A percentile compares a stretch with the other conserved stretches of the same genome.
phyloP scores from a whole-genome alignment of 1,284 basidiomycete species.

The Apiotrichum veenhuisii region DNA sequence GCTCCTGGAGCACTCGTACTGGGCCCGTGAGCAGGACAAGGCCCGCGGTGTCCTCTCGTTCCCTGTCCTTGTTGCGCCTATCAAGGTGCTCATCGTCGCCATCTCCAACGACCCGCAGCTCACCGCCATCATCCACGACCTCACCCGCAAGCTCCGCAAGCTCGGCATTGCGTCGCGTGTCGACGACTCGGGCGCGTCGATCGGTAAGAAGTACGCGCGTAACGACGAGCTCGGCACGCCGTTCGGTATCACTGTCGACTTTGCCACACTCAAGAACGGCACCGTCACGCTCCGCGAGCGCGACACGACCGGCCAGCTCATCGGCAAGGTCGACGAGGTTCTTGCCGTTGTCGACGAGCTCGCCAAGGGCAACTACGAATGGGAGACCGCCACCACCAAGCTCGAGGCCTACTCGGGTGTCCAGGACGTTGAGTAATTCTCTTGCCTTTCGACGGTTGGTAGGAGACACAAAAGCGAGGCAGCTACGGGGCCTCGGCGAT shows the following conservation, averaged over 20 bases:
- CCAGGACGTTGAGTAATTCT: slow-evolving; percentile 68
- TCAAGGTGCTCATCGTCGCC: slow-evolving; percentile 96
- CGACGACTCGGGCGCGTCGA: slow-evolving; percentile 91
- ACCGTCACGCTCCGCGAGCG: slow-evolving; percentile 91
- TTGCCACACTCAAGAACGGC: slow-evolving; percentile 82
- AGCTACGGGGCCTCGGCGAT: too few relatives aligned
- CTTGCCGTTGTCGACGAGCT: slow-evolving; percentile 73
- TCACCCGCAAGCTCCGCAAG: slow-evolving; percentile 80
- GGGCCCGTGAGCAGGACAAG: slow-evolving; percentile 86
- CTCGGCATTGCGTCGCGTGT: slow-evolving; percentile 87
- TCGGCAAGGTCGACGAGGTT: slow-evolving; percentile 89
- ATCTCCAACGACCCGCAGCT: slow-evolving; percentile 84
- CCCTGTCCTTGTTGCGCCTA: slow-evolving; percentile 85
- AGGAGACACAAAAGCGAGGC: too few relatives aligned
- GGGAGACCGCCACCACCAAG: slow-evolving; percentile 69
- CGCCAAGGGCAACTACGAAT: slow-evolving; percentile 68
- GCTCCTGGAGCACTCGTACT: slow-evolving; percentile 92
- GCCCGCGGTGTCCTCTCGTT: slow-evolving; percentile 87
- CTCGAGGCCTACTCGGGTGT: slow-evolving; percentile 83
- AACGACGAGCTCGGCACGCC: slow-evolving; percentile 99
- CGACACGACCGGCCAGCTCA: slow-evolving; percentile 88
- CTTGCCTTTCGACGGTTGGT: too few relatives aligned
- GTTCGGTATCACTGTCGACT: slow-evolving; percentile 93
- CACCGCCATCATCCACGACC: slow-evolving; percentile 75
- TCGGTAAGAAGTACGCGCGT: slow-evolving; percentile 93